Conservation (phyloP, 208 protist genomes). For the Acanthamoeba sp. region DNA sequence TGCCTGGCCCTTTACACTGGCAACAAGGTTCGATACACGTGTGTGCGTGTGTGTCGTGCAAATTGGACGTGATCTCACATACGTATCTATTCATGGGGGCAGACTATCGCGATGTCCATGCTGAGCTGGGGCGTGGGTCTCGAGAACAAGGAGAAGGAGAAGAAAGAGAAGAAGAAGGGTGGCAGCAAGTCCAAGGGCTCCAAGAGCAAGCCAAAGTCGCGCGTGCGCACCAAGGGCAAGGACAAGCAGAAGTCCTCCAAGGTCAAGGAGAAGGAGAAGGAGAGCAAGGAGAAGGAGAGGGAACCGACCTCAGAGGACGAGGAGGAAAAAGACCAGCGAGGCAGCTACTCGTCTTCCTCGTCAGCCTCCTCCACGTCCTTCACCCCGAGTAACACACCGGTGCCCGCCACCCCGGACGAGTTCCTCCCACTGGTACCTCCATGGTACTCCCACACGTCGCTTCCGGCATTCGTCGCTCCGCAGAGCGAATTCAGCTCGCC, state of each 20-base stretch:
- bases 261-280: not conserved
- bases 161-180: constrained; percentile 54
- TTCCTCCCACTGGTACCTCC: constrained; percentile 20
- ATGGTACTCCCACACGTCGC: constrained; percentile 33
- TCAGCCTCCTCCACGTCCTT: not conserved
- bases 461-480: not conserved
- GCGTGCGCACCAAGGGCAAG: constrained; percentile 39
- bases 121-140: constrained; percentile 51
- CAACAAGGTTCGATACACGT: constrained; percentile 56
- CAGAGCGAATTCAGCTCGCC: constrained; percentile 6
- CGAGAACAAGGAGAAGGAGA: constrained; percentile 54
- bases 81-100: not conserved
- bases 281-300: constrained; percentile 58
- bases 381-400: not conserved
- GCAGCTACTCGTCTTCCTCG: constrained; percentile 28
- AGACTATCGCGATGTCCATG: constrained; percentile 63
- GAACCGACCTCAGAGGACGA: not conserved
- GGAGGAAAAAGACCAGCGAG: not conserved
- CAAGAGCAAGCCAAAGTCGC: constrained; percentile 54
- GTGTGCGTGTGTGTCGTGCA: too few species aligned
- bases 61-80: not conserved
- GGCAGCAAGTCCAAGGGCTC: constrained; percentile 7
- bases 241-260: constrained; percentile 47
- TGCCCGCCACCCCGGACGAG: not conserved
- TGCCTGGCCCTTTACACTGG: constrained; percentile 66